Conservation (phyloP, 345 rosid species). For the Salix suchowensis region DNA sequence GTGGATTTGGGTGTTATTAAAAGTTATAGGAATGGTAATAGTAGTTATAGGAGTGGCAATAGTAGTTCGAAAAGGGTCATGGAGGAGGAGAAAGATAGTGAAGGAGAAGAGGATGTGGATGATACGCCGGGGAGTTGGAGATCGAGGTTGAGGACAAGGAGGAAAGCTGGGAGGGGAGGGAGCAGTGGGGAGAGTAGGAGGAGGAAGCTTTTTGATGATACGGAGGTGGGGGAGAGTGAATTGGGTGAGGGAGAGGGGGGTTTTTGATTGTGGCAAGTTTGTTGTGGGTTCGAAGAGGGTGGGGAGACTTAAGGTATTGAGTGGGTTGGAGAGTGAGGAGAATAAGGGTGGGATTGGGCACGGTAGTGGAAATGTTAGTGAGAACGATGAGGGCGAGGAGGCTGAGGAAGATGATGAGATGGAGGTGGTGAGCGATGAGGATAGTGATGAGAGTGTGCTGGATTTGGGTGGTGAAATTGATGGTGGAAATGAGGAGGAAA, state of each 20-base stretch:
- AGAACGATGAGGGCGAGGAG: background rate
- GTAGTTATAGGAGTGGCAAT: constrained; percentile 2
- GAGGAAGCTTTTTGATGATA: constrained; percentile 54
- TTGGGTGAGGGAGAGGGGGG: constrained; percentile 21
- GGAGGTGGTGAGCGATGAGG: constrained; percentile 1
- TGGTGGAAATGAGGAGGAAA: constrained; percentile 22
- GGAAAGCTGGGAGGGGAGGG: constrained; percentile 4
- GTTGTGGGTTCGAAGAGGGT: constrained; percentile 18
- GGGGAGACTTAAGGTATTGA: constrained; percentile 22
- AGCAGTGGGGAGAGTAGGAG: constrained; percentile 25
- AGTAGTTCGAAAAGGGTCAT: background rate
- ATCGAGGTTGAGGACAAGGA: constrained; percentile 14
- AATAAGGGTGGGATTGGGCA: constrained; percentile 16
- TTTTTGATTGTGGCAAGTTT: constrained; percentile 10
- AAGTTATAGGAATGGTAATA: constrained; percentile 5
- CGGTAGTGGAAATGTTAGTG: background rate
- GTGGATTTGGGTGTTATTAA: constrained; percentile 16
- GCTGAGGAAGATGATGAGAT: background rate
- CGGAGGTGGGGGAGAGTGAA: constrained; percentile 13
- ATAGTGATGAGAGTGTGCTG: constrained; percentile 3
- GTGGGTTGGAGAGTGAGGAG: constrained; percentile 20
- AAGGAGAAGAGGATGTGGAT: constrained; percentile 14
- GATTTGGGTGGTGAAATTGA: constrained; percentile 16
- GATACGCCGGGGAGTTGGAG: constrained; percentile 56
- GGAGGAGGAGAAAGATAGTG: constrained; percentile 33